phyloP scores from a whole-genome alignment of 2,329 filamentous ascomycete species.

The Fusarium globosum region DNA sequence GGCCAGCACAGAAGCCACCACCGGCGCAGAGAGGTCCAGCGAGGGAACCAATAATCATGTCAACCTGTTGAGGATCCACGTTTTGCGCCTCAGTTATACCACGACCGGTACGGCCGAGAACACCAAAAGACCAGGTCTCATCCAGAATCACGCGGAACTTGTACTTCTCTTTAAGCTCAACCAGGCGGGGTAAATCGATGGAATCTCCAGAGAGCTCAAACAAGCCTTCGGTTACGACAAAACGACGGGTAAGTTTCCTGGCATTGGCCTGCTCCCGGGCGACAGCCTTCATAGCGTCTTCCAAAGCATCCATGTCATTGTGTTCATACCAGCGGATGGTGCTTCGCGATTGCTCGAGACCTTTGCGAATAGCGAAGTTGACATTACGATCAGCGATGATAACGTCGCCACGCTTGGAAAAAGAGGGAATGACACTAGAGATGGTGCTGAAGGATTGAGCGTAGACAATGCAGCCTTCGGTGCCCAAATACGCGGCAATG shows the following conservation, averaged over 20 bases:
- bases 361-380: conserved; percentile 94
- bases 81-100: conserved; percentile 97
- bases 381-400: conserved; percentile 95
- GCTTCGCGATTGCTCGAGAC: conserved; percentile 91
- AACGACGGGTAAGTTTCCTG: conserved; percentile 89
- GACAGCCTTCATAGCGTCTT: conserved; percentile 84
- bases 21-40: conserved; percentile 90
- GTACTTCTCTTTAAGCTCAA: conserved; percentile 94
- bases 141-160: conserved; percentile 98
- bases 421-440: conserved; percentile 95
- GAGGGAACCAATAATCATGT: conserved; percentile 96
- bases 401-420: conserved; percentile 96
- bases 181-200: conserved; percentile 85
- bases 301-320: conserved; percentile 94
- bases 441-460: conserved; percentile 97
- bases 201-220: conserved; percentile 93
- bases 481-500: conserved; percentile 89
- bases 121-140: conserved; percentile 97
- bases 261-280: conserved; percentile 85
- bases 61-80: conserved; percentile 90
- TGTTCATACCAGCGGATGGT: conserved; percentile 95
- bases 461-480: conserved; percentile 91
- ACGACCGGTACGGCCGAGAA: conserved; percentile 89
- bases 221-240: conserved; percentile 94
- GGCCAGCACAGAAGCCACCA: conserved; percentile 94